Conservation (phyloP, 2,329 filamentous ascomycete species). For the Pseudohalonectria lignicola region DNA sequence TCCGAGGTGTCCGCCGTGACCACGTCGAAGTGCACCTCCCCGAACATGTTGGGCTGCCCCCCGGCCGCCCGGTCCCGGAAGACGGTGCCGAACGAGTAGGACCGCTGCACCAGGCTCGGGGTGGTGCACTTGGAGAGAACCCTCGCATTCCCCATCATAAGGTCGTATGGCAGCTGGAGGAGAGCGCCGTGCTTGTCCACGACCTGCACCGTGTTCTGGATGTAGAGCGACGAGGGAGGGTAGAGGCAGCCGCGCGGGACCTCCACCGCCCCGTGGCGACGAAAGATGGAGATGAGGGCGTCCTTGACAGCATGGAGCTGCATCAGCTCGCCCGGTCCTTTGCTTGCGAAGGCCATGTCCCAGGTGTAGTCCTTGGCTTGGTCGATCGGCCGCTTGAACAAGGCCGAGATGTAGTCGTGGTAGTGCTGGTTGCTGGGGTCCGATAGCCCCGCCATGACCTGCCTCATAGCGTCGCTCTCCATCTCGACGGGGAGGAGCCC, state of each 20-base stretch:
- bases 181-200: slow-evolving; percentile 79
- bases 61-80: slow-evolving; percentile 71
- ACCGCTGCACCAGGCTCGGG: slow-evolving; percentile 55
- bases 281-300: slow-evolving; percentile 66
- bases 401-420: slow-evolving; percentile 73
- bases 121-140: slow-evolving; percentile 61
- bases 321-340: slow-evolving; percentile 50
- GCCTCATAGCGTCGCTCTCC: slow-evolving; percentile 81
- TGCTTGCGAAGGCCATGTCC: slow-evolving; percentile 53
- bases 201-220: slow-evolving; percentile 63
- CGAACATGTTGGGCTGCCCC: slow-evolving; percentile 70
- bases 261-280: slow-evolving; percentile 81
- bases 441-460: slow-evolving; percentile 69
- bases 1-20: slow-evolving; percentile 75
- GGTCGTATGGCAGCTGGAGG: slow-evolving; percentile 85
- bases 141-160: slow-evolving; percentile 81
- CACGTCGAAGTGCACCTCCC: slow-evolving; percentile 94
- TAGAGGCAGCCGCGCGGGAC: slow-evolving; percentile 64
- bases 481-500: slow-evolving; percentile 84
- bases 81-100: slow-evolving; percentile 79
- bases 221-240: slow-evolving; percentile 71
- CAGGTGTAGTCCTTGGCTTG: slow-evolving; percentile 73
- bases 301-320: slow-evolving; percentile 66
- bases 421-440: slow-evolving; percentile 83
- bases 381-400: slow-evolving; percentile 68